Evolutionary conservation across 805 yeast genomes (phyloP), one percentile per base, ranked within the genome.

Genomic region (Ogataea ramenticola): DNA sequence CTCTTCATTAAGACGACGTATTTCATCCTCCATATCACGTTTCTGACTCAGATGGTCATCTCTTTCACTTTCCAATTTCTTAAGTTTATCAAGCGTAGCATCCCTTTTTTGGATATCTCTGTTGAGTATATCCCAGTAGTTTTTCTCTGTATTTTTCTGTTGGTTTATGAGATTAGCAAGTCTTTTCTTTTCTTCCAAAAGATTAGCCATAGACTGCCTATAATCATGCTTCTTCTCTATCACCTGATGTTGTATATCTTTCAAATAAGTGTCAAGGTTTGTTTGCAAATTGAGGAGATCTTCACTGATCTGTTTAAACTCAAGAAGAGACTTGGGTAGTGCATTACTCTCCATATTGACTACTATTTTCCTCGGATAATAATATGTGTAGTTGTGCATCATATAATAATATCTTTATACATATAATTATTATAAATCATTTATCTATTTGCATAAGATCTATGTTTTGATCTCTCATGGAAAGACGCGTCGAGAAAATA

Each of bases 31-130:
- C 35, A 54, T 51, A 16, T 55, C 54, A 4, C 45, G 45, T 42
- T 60, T 64, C 35, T 59, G 60, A 14, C 54, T 50, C 15, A 54
- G 39, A 30, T 71, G 50, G 20, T 56, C 52, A 20, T 61, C 61
- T 36, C 70, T 66, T 39, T 71, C 70, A 8, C 55, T 42, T 22
- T 55, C 50, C 43, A 74, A 57, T 30, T 67, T 72, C 42, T 68
- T 67, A 7, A 70, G 68, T 46, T 69, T 67, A 3, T 54, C 37
- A 19, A 69, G 64, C 32, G 74, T 72, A 15, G 48, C 47, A 32
- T 61, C 63, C 31, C 56, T 43, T 27, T 52, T 56, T 21, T 46
- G 34, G 15, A 49, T 40, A 22, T 52, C 56, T n/a, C 43, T 46
- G 21, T 47, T 47, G 30, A 59, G 46, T 27, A 55, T 50, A 34